Evolutionary conservation across 768 basidiomycete genomes (phyloP), one percentile per base, ranked within the genome.

Genomic region (Multifurca ochricompacta): DNA sequence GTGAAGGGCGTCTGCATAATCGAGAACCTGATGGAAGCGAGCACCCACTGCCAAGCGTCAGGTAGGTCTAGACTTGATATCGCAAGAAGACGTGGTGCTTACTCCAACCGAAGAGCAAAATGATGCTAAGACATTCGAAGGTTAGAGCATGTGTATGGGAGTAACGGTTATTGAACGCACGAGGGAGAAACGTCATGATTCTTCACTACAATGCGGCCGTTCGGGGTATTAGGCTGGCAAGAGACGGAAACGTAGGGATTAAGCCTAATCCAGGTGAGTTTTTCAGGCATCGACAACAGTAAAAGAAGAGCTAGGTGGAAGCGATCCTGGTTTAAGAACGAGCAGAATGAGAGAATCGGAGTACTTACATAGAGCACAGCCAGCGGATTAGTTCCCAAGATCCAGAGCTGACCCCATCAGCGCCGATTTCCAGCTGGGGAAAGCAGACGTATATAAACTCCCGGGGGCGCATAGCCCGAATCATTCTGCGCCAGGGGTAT

Each of bases 81-180:
- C 25, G 30, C 11, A 37, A 5, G 25, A 4, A 21, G 27, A 28
- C 28, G 19, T 19, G 10, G 25, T 19, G 46, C 61, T 41, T 43
- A 62, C 61, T 57, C 61, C 61, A 62, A 18, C 59, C 56, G 45
- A 62, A 62, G 27, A 62, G 46, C 11, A 62, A 16, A 21, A 62
- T 49, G 18, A 60, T 48, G 40, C 61, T 62, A 48, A 36, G 27
- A 37, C 27, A 35, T 23, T 31, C 3, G 36, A 31, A 13, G 34
- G 18, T 44, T 40, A 46, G 39, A 32, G 30, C 27, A 28, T 25
- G 13, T 9, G 14, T 25, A 27, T n/a, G 5, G 35, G 14, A 30
- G 36, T 23, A 53, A 27, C 14, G 23, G 48, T 4, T 10, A 39
- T 35, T 7, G 4, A 34, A 59, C 61, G 41, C 40, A 62, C 54